These are phyloP conservation scores for Pyrenophora teres DNA, from an alignment of 2,329 filamentous ascomycete species.

Conservation along the genomic window DNA sequence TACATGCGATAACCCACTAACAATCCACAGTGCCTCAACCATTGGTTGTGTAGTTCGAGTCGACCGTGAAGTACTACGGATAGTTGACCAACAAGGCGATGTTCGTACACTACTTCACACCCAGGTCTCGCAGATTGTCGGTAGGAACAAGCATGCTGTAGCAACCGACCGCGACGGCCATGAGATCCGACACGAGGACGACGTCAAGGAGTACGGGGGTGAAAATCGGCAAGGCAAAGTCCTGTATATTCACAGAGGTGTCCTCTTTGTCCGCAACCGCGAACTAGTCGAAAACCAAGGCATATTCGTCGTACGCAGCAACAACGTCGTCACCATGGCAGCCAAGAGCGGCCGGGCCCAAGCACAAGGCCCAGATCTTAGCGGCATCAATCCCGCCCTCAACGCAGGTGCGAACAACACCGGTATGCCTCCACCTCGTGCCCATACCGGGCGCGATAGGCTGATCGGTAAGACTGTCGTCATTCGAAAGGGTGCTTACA, in stretches of 20 bases:
- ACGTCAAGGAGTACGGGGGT: constrained; percentile 86
- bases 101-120: constrained; percentile 83
- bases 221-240: constrained; percentile 87
- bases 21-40: constrained; percentile 67
- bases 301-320: constrained; percentile 84
- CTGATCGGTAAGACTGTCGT: constrained; percentile 90
- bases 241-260: constrained; percentile 91
- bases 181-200: constrained; percentile 89
- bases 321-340: constrained; percentile 87
- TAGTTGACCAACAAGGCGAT: constrained; percentile 88
- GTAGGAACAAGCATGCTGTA: constrained; percentile 79
- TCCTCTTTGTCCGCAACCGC: constrained; percentile 85
- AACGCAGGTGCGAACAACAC: constrained; percentile 64
- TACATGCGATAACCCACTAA: constrained; percentile 13
- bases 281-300: constrained; percentile 84
- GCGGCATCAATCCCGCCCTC: constrained; percentile 84
- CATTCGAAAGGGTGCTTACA: constrained; percentile 84
- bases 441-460: constrained; percentile 73
- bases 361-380: constrained; percentile 75
- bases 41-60: constrained; percentile 95
- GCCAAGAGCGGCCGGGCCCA: constrained; percentile 86
- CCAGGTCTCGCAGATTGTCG: constrained; percentile 87
- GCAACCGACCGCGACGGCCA: constrained; percentile 92
- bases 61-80: constrained; percentile 86
- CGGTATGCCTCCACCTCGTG: constrained; percentile 68